phyloP scores from a whole-genome alignment of 2,329 filamentous ascomycete species.

The Cytospora leucostoma region DNA sequence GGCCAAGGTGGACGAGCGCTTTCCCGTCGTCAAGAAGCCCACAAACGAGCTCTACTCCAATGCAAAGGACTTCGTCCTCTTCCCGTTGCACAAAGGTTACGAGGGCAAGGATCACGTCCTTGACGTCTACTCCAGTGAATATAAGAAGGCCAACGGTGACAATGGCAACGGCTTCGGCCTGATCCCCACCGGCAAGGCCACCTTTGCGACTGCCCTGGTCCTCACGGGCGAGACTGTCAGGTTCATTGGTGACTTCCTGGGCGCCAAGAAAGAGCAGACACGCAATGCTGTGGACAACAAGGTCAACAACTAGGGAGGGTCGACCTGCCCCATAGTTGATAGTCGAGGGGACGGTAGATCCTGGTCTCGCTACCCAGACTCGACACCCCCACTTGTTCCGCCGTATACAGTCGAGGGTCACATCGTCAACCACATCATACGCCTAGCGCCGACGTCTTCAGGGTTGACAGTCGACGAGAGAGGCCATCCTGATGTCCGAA shows the following conservation, averaged over 20 bases:
- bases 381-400: not conserved
- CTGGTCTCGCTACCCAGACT: not conserved
- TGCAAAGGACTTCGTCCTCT: slow-evolving; percentile 61
- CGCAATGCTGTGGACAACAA: slow-evolving; percentile 27
- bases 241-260: slow-evolving; percentile 23
- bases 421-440: not conserved
- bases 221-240: slow-evolving; percentile 26
- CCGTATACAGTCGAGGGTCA: not conserved
- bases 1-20: slow-evolving; percentile 66
- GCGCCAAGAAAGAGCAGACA: slow-evolving; percentile 23
- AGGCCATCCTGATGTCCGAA: not conserved
- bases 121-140: slow-evolving; percentile 57
- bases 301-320: slow-evolving; percentile 23
- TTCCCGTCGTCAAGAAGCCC: slow-evolving; percentile 75
- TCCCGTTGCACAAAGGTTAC: slow-evolving; percentile 62
- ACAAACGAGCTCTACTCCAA: slow-evolving; percentile 69
- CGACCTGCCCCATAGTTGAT: not conserved
- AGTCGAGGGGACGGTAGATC: not conserved
- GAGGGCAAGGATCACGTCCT: slow-evolving; percentile 65
- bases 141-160: slow-evolving; percentile 64
- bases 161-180: slow-evolving; percentile 53
- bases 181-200: slow-evolving; percentile 69
- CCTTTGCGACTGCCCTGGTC: slow-evolving; percentile 26
- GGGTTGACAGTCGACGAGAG: not conserved
- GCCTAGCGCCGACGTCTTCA: not conserved